phyloP scores from a whole-genome alignment of 345 rosid genomes.

The Camelina neglecta region DNA sequence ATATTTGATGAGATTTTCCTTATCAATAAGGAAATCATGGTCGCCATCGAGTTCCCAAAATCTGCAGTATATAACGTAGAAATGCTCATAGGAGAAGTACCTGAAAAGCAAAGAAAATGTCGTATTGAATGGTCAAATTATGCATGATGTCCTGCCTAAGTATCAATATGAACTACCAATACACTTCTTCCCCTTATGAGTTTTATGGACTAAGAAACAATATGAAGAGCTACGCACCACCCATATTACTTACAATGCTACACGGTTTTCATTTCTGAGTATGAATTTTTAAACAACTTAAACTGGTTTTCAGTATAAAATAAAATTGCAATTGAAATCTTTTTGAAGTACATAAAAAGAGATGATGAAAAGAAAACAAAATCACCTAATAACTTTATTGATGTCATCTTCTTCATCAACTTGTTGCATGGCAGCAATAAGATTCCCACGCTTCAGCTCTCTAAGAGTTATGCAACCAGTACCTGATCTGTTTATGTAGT shows the following conservation, averaged over 20 bases:
- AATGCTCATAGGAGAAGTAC: slow-evolving; percentile 94
- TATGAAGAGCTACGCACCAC: slow-evolving; percentile 1
- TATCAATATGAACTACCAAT: slow-evolving; percentile 8
- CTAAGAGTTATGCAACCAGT: slow-evolving; percentile 84
- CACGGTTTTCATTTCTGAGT: background rate
- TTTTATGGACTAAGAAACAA: background rate
- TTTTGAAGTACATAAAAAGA: background rate
- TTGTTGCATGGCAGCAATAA: slow-evolving; percentile 82
- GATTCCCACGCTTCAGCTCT: slow-evolving; percentile 90
- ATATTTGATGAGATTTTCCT: slow-evolving; percentile 80
- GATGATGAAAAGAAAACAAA: slow-evolving; percentile 11
- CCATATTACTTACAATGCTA: slow-evolving; percentile 9
- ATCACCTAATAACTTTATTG: slow-evolving; percentile 85
- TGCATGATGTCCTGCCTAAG: slow-evolving; percentile 9
- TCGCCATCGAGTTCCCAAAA: slow-evolving; percentile 87
- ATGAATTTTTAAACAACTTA: background rate
- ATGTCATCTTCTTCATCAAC: slow-evolving; percentile 94
- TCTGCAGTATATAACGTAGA: slow-evolving; percentile 84
- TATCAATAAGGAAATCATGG: slow-evolving; percentile 80
- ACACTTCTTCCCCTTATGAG: background rate
- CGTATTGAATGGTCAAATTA: slow-evolving; percentile 13
- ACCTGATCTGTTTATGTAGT: slow-evolving; percentile 81
- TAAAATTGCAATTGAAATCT: background rate
- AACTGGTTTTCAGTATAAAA: background rate
- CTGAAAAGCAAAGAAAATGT: slow-evolving; percentile 47